Base-by-base conservation (phyloP, 73 alveolate genomes). In the Durusdinium trenchii region DNA sequence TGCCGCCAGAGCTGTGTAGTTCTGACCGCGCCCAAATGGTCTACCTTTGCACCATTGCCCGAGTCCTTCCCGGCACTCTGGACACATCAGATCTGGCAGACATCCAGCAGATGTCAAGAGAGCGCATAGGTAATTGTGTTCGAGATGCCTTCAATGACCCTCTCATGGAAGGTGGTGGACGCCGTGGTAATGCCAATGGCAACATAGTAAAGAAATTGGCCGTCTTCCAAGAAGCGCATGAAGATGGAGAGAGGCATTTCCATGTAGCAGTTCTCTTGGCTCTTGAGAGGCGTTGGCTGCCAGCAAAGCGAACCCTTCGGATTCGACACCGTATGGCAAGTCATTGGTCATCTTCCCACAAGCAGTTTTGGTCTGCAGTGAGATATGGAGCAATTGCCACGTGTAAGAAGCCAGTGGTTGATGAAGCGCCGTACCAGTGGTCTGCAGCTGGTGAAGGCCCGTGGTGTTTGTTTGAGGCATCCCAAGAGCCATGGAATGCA, bases 401-500 rank as follows among this genome's bases (percentile, higher is more conserved):
- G 32, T 50, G 45, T 32, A 23, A 82, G 93, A 75, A 75, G 85
- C 93, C 93, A 32, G 50, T 48, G 42, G 79, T 84, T 0, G 94
- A 84, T 60, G 40, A 51, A 40, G 43, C 36, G 30, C 94, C 94
- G 2, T 61, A 45, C 42, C 40, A 42, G 3, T 82, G 93, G 93
- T 82, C 75, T 9, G 78, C 23, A 14, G 54, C 10, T 16, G n/a
- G n/a, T n/a, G 94, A 78, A 5, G 79, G 38, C 60, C 26, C n/a
- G 6, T 61, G 40, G 60, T 32, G 32, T 40, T 57, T 84, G 4
- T 52, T 51, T 52, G 94, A 35, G 28, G 75, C 45, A 36, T 28
- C 79, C 40, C 94, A 84, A 40, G n/a, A 43, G 57, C 94, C 94
- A 14, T 84, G 94, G 94, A 47, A 26, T 14, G 93, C 93, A 26